Percentiles rank a stretch among this genome's conserved stretches.
phyloP scores from a whole-genome alignment of 1,139 yeast species.

The Arxiozyma telluris region DNA sequence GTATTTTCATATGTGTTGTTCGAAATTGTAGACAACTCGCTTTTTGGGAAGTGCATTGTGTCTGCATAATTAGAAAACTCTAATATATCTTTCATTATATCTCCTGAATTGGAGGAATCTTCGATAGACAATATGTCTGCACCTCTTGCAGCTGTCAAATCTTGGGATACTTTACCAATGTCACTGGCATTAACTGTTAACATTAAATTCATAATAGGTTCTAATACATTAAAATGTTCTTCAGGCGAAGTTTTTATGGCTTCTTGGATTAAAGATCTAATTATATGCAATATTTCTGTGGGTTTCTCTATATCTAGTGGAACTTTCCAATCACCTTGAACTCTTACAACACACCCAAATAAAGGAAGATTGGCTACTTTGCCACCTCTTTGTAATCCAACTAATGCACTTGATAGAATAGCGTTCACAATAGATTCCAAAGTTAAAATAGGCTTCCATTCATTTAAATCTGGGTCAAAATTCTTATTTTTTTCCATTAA shows the following conservation, averaged over 20 bases:
- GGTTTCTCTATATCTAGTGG: slow-evolving; percentile 23
- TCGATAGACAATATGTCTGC: slow-evolving; percentile 62
- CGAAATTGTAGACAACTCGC: background rate
- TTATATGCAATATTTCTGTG: slow-evolving; percentile 16
- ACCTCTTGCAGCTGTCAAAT: slow-evolving; percentile 57
- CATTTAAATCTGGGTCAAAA: slow-evolving; percentile 21
- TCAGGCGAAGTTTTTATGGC: background rate
- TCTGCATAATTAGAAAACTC: background rate
- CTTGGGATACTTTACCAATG: slow-evolving; percentile 79
- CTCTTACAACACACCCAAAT: slow-evolving; percentile 23
- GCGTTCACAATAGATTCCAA: slow-evolving; percentile 46
- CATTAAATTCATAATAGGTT: slow-evolving; percentile 79
- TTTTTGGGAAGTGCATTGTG: slow-evolving; percentile 1
- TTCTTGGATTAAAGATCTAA: slow-evolving; percentile 16
- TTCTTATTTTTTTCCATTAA: slow-evolving; percentile 26
- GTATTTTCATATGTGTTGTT: background rate
- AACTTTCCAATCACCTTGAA: slow-evolving; percentile 22
- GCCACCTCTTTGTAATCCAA: slow-evolving; percentile 76
- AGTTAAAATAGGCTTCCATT: slow-evolving; percentile 43
- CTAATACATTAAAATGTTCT: slow-evolving; percentile 48
- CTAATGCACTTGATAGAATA: slow-evolving; percentile 51
- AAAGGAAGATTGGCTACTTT: slow-evolving; percentile 37
- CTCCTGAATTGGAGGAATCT: background rate
- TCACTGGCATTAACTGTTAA: slow-evolving; percentile 62
- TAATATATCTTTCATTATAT: background rate